Base-by-base conservation (phyloP, 2,329 filamentous ascomycete genomes). In the Albifimbria verrucaria region DNA sequence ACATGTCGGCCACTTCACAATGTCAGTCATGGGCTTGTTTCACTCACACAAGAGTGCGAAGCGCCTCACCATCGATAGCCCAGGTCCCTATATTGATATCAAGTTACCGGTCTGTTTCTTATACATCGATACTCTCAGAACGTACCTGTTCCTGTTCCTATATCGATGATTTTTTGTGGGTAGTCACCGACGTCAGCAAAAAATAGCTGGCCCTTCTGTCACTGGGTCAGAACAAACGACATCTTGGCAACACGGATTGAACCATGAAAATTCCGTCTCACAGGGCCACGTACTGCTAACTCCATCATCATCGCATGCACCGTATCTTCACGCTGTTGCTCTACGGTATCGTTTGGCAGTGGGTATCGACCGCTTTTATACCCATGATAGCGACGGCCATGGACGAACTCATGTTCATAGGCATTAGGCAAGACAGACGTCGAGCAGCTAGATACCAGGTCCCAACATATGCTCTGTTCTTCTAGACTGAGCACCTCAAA, bases 61-160 rank as follows among this genome's bases (percentile, higher is more conserved):
- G n/a, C n/a, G n/a, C n/a, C n/a, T 36, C 56, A 76, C 72, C 71
- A 53, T 77, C 74, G 49, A 84, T 77, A 1, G 80, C 79, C 80
- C 81, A 83, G 4, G 77, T 67, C n/a, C 75, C 74, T 69, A 26
- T 28, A 12, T 11, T 11, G 7, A 42, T 10, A 26, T 50, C 61
- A 20, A 62, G 53, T 43, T 52, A 23, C 17, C 21, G 41, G 32
- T 15, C 12, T 17, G 6, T 12, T 39, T 15, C 20, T 6, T 42
- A 45, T 12, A 45, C 17, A 41, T 23, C 42, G 26, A 24, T 11
- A 26, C 22, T 3, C 32, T 7, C 10, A 20, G 10, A 15, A 57
- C 65, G 59, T 60, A 72, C 75, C 76, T 11, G 73, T 79, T 4
- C 78, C 77, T 2, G 78, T 80, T 15, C 78, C 78, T 9, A 79